phyloP scores from a whole-genome alignment of 208 protist species.

The Crithidia sp. region DNA sequence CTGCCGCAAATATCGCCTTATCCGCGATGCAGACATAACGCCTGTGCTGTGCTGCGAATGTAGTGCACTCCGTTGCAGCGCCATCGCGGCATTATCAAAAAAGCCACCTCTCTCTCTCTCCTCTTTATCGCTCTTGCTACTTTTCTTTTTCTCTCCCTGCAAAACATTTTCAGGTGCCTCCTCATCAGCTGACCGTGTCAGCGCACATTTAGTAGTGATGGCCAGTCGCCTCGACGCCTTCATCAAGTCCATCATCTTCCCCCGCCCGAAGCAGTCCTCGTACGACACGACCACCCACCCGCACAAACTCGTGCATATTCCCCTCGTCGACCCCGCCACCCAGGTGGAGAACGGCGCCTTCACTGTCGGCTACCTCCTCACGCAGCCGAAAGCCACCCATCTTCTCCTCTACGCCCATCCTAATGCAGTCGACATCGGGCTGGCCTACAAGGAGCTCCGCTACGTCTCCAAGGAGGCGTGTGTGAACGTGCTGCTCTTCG shows the following conservation, averaged over 20 bases:
- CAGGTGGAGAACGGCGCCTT: constrained; percentile 60
- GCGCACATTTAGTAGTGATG: constrained; percentile 29
- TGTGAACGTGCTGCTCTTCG: constrained; percentile 70
- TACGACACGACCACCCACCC: constrained; percentile 56
- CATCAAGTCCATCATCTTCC: constrained; percentile 79
- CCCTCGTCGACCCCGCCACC: constrained; percentile 51
- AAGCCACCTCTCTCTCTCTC: constrained; percentile 6
- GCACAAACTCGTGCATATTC: constrained; percentile 63
- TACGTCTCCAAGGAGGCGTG: constrained; percentile 58
- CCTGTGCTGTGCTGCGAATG: too few relatives aligned
- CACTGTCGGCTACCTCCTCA: constrained; percentile 63
- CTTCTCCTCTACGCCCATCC: constrained; percentile 86
- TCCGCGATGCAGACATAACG: too few relatives aligned
- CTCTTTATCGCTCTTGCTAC: not conserved
- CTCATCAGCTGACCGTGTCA: constrained; percentile 7
- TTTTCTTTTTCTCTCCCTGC: not conserved
- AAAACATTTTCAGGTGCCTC: not conserved
- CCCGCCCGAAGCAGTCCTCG: constrained; percentile 57
- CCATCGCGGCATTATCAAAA: too few relatives aligned
- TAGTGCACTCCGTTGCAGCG: too few relatives aligned
- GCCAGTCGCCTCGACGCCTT: constrained; percentile 60
- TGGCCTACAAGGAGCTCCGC: constrained; percentile 72
- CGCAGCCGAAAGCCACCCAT: constrained; percentile 55
- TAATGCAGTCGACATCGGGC: constrained; percentile 87
- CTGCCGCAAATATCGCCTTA: too few relatives aligned